A percentile compares a stretch with the other conserved stretches of the same genome.
Conservation (phyloP, 2,329 filamentous ascomycete genomes). For the Teratosphaeria nubilosa region DNA sequence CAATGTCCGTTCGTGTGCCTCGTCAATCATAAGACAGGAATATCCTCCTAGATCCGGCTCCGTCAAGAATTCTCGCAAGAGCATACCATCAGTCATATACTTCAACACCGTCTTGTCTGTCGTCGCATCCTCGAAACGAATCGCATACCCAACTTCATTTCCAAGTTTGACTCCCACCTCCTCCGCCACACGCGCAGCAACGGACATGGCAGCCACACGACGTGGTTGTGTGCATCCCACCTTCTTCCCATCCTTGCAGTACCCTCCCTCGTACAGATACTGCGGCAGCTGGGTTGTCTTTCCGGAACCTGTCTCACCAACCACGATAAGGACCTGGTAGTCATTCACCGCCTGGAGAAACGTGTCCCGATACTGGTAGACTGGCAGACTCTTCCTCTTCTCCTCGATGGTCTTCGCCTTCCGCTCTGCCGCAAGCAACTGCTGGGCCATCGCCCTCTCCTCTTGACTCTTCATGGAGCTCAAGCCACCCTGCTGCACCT, state of each 20-base stretch:
- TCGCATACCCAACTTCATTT: constrained; percentile 85
- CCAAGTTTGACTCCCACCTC: constrained; percentile 86
- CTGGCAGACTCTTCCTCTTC: constrained; percentile 78
- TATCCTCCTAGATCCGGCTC: constrained; percentile 77
- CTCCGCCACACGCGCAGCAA: constrained; percentile 89
- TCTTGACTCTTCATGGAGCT: constrained; percentile 61
- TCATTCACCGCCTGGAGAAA: constrained; percentile 79
- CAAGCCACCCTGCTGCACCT: constrained; percentile 60
- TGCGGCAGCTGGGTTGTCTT: constrained; percentile 95
- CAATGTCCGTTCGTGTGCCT: constrained; percentile 89
- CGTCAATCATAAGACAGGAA: constrained; percentile 88
- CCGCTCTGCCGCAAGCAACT: constrained; percentile 80
- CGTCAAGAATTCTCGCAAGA: constrained; percentile 79
- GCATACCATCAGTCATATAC: constrained; percentile 96
- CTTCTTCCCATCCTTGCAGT: constrained; percentile 72
- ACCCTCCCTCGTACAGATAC: constrained; percentile 85
- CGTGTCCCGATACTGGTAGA: constrained; percentile 77
- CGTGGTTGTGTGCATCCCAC: constrained; percentile 90
- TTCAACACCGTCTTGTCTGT: constrained; percentile 86
- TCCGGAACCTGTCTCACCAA: constrained; percentile 88
- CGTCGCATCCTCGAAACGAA: constrained; percentile 88
- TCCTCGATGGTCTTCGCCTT: constrained; percentile 84
- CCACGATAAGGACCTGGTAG: constrained; percentile 80
- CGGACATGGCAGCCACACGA: constrained; percentile 93
- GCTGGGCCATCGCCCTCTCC: constrained; percentile 65